Base-by-base conservation (phyloP, 257 asterid genomes). In the Fraxinus anomala region DNA sequence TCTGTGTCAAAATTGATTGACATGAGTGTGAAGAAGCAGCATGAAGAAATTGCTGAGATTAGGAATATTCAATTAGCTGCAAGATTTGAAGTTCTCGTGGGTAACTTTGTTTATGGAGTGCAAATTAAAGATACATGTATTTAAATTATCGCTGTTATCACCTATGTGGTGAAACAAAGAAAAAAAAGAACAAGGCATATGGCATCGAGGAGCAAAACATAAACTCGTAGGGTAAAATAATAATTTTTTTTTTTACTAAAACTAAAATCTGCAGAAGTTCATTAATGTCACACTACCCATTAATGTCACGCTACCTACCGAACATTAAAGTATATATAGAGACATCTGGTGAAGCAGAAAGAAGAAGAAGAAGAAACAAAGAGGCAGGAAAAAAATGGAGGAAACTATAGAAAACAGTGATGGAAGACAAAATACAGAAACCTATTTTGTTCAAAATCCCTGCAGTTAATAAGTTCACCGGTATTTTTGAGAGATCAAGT, bases 21-120 rank as follows among this genome's bases (percentile, higher is more conserved):
- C 42, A 84, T 92, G 97, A 94, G 97, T 73, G 97, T 94, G 49
- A 94, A 92, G 87, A 94, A 91, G 76, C 96, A 94, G 88, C 92
- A 92, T 16, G 92, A 89, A 79, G 97, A 94, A 72, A 91, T 94
- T 73, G 84, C 94, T 30, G 96, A 94, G 73, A 44, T 92, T 75
- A 92, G 94, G 30, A 96, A 92, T 44, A 82, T 92, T 84, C 92
- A 88, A 74, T 86, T 92, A 73, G 94, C 89, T 77, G 89, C 79
- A 24, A 86, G 82, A 89, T 85, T 16, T 49, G 61, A 13, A 49
- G 16, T 49, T 49, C 61, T 16, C 16, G 61, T 4, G 23, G 17
- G 17, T 49, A 4, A 13, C n/a, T 49, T 49, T 14, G 17, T 4
- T 16, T 13, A 19, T 14, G n/a, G 61, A 3, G 17, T 49, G 17